A percentile compares a stretch with the other conserved stretches of the same genome.
phyloP scores from a whole-genome alignment of 2,329 filamentous ascomycete genomes.

The Alternaria sp. region DNA sequence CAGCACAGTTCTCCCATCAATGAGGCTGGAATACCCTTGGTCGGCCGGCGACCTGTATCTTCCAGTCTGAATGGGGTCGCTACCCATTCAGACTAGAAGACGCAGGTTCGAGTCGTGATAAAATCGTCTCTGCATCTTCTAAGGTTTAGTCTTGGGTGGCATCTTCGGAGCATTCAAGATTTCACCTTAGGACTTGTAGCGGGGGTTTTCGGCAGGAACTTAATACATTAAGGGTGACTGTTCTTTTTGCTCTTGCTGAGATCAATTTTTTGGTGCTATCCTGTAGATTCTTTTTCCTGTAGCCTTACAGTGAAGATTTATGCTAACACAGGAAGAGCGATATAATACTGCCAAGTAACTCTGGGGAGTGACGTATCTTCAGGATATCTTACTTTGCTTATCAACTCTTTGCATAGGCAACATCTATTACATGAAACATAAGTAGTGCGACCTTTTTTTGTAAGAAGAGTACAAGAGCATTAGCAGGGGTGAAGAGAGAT shows the following conservation, averaged over 20 bases:
- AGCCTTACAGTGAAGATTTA: background rate
- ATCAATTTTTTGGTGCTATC: background rate
- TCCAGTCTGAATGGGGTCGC: background rate
- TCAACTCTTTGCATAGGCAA: background rate
- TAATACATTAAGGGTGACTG: background rate
- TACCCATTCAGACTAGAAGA: background rate
- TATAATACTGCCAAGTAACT: background rate
- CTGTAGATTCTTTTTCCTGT: background rate
- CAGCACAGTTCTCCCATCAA: background rate
- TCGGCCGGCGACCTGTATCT: background rate
- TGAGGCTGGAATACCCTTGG: background rate
- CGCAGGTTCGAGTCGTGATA: conserved; percentile 2
- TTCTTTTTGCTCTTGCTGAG: background rate
- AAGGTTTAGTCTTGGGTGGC: background rate
- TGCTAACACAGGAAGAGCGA: background rate
- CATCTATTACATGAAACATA: background rate
- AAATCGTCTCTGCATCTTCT: background rate
- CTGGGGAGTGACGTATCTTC: background rate
- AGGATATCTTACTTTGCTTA: background rate
- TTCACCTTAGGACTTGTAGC: background rate
- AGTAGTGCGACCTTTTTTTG: background rate
- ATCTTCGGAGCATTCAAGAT: background rate
- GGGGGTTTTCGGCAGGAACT: conserved; percentile 3
- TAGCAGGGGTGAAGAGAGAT: background rate
- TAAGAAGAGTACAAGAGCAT: background rate